Conservation (phyloP, 768 basidiomycete genomes). For the Daedalea quercina region DNA sequence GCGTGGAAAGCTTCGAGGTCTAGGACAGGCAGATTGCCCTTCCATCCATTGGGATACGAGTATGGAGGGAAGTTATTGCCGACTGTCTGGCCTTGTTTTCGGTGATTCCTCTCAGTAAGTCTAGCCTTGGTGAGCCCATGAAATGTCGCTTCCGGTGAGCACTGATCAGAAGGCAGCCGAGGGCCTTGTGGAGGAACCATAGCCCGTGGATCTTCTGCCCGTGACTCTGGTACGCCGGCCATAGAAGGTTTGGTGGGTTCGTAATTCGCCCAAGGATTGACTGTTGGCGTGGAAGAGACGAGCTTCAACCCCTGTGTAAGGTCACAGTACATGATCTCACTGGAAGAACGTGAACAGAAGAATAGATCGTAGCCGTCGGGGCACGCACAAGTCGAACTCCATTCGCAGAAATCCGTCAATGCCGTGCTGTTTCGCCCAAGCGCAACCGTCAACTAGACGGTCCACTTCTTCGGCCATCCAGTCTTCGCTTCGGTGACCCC, state of each 20-base stretch:
- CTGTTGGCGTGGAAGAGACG: not conserved
- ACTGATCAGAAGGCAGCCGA: not conserved
- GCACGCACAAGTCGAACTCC: not conserved
- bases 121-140: too few species aligned
- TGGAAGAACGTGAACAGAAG: not conserved
- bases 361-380: too few species aligned
- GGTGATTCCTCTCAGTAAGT: too few species aligned
- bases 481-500: not conserved
- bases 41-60: not conserved
- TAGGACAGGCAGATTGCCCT: not conserved
- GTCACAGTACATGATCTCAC: not conserved
- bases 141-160: too few species aligned
- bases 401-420: not conserved
- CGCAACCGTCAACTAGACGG: not conserved
- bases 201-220: not conserved
- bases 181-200: not conserved
- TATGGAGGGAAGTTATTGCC: not conserved
- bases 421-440: not conserved
- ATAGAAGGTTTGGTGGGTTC: too few species aligned
- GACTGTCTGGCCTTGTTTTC: not conserved
- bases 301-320: not conserved
- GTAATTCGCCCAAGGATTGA: too few species aligned
- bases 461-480: not conserved
- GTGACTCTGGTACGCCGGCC: not conserved
- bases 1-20: not conserved